These are phyloP conservation scores for Spathaspora gorwiae DNA, from an alignment of 805 yeast genomes.

Conservation along the genomic window DNA sequence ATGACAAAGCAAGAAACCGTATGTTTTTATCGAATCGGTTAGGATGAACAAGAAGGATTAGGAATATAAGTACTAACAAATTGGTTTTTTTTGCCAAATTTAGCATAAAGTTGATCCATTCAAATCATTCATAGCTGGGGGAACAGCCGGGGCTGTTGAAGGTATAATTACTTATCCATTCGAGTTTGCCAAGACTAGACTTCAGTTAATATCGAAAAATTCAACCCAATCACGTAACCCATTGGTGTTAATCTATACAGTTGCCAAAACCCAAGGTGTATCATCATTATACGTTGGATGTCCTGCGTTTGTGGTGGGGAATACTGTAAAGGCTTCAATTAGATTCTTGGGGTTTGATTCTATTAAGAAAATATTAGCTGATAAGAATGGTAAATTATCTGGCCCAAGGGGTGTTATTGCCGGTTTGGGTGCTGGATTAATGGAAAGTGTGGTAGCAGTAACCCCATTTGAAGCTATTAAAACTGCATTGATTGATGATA, in stretches of 20 bases:
- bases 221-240: constrained; percentile 77
- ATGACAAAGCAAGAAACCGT: not conserved
- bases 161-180: constrained; percentile 92
- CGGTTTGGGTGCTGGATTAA: constrained; percentile 94
- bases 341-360: constrained; percentile 90
- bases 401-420: constrained; percentile 92
- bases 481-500: constrained; percentile 93
- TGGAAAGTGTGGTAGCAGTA: constrained; percentile 89
- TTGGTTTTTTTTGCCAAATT: not conserved
- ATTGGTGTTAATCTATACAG: constrained; percentile 66
- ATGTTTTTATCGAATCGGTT: not conserved
- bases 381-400: constrained; percentile 79
- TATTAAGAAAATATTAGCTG: constrained; percentile 71
- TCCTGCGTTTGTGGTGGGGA: constrained; percentile 93
- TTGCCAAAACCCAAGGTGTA: constrained; percentile 75
- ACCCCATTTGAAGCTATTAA: constrained; percentile 97
- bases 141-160: constrained; percentile 94
- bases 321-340: constrained; percentile 94
- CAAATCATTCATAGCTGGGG: constrained; percentile 90
- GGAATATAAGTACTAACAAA: not conserved
- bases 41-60: too few species aligned
- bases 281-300: constrained; percentile 87
- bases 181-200: constrained; percentile 92
- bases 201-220: constrained; percentile 72
- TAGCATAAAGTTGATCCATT: constrained; percentile 54